phyloP scores from a whole-genome alignment of 139 green algal genomes.

The Eudorina sp. region DNA sequence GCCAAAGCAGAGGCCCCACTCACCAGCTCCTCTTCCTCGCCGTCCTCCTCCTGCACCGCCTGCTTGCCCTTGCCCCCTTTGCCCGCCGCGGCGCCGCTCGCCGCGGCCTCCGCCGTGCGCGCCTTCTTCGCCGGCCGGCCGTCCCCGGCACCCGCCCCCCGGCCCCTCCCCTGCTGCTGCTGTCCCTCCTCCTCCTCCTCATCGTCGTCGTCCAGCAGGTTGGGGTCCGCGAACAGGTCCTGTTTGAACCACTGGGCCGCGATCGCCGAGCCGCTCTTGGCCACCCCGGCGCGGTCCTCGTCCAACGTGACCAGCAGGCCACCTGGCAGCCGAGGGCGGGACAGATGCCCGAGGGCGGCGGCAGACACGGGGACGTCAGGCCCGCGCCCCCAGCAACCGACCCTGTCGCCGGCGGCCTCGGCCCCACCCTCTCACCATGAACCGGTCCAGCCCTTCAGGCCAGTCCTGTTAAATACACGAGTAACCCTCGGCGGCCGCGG shows the following conservation, averaged over 20 bases:
- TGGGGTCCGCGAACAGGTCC: slow-evolving; percentile 80
- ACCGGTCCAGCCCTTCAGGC: no score
- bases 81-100: background rate
- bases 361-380: no score
- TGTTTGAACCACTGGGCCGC: slow-evolving; percentile 91
- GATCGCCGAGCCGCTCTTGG: slow-evolving; percentile 66
- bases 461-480: no score
- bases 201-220: slow-evolving; percentile 61
- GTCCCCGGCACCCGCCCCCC: background rate
- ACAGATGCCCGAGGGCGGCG: no score
- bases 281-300: slow-evolving; percentile 65
- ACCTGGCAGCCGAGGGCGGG: no score
- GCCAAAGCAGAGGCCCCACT: no score
- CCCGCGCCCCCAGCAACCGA: no score
- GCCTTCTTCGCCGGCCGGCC: slow-evolving; percentile 36
- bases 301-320: slow-evolving; percentile 85
- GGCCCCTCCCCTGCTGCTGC: background rate
- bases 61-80: slow-evolving; percentile 26
- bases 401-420: no score
- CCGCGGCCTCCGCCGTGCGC: background rate
- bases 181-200: slow-evolving; percentile 56
- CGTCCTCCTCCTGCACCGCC: slow-evolving; percentile 20
- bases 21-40: slow-evolving; percentile 55
- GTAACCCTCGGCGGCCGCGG: no score
- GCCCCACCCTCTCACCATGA: no score